A percentile compares a stretch with the other conserved stretches of the same genome.
Conservation (phyloP, 108 stramenopile species). For the Cyclotella distinguenda region DNA sequence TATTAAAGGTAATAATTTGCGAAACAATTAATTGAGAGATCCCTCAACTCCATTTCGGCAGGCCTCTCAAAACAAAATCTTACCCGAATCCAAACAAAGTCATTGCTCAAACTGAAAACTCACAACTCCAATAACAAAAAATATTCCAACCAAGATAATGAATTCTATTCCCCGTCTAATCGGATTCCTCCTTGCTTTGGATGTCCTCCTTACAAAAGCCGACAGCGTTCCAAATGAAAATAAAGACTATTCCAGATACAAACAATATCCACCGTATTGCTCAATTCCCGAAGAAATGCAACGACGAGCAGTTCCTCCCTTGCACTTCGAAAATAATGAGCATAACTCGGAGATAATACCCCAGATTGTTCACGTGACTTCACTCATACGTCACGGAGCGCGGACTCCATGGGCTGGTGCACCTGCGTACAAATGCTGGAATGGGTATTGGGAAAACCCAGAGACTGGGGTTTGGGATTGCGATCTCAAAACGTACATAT, state of each 20-base stretch:
- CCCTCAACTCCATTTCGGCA: no score
- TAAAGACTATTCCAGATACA: conserved; percentile 13
- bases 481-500: conserved; percentile 58
- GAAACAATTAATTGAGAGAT: no score
- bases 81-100: no score
- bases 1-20: no score
- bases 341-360: conserved; percentile 10
- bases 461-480: conserved; percentile 71
- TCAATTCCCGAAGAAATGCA: conserved; percentile 69
- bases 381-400: conserved; percentile 80
- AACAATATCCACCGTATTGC: conserved; percentile 73
- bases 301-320: conserved; percentile 57
- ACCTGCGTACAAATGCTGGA: conserved; percentile 55
- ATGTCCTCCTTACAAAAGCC: no score
- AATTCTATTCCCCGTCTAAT: no score
- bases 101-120: no score
- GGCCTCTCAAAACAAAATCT: no score
- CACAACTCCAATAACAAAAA: no score
- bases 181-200: no score
- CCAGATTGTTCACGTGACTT: conserved; percentile 68
- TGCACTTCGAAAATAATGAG: conserved; percentile 11
- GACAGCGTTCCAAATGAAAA: no score
- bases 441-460: conserved; percentile 53
- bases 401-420: conserved; percentile 59
- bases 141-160: no score